Evolutionary conservation across 805 yeast genomes (phyloP), one percentile per base, ranked within the genome.

Genomic region (Ogataea philodendri): DNA sequence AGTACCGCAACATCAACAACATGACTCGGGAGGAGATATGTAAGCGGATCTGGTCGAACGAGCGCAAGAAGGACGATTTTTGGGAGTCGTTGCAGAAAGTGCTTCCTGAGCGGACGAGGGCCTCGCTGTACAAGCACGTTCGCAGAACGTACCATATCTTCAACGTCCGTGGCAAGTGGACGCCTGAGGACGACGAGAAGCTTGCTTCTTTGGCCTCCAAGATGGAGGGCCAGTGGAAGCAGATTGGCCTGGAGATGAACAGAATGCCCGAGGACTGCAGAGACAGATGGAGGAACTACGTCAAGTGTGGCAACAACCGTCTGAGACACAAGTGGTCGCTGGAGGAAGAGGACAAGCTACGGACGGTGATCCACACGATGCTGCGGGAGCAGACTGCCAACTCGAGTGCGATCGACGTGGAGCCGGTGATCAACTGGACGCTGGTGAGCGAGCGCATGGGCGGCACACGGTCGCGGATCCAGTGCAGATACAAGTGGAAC

Each of bases 181-280:
- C 84, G 1, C 67, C 75, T 7, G 86, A 77, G 42, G 96, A 89
- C 44, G 97, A 90, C 59, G 72, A 64, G 23, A 69, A 71, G 30
- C 66, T 90, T 35, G 76, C 77, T 2, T 70, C 70, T 35, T 63
- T 85, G 33, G 84, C 85, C 8, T 59, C 71, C 7, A 76, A 78
- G 16, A 74, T 76, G 48, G 86, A 80, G 40, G 87, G 93, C 11
- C 87, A 84, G 54, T 90, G 97, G 97, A 86, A 86, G 48, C 67
- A 69, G 25, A 84, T 90, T 42, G 97, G 97, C 6, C 72, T 72
- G 35, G 65, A 67, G 6, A 68, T 90, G 76, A 86, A 84, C 9
- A 70, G 97, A 52, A 90, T 90, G 97, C 97, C 97, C 0, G 97
- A 90, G 55, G 97, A 90, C 62, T 89, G 97, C 60, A 73, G 97